phyloP scores from a whole-genome alignment of 2,329 filamentous ascomycete genomes.

The Sclerotinia nivalis region DNA sequence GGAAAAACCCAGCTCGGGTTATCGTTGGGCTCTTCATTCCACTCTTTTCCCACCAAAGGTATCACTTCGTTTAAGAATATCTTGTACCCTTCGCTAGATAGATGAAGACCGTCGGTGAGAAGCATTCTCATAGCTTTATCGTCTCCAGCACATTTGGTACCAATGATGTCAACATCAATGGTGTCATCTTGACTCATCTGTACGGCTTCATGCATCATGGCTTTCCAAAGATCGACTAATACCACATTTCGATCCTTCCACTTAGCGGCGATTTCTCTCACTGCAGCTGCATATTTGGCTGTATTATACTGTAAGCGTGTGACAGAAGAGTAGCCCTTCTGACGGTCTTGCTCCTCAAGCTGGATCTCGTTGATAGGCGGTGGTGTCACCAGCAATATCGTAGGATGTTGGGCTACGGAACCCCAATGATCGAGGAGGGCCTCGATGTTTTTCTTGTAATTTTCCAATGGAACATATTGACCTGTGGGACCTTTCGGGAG shows the following conservation, averaged over 20 bases:
- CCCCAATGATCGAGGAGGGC: slow-evolving; percentile 71
- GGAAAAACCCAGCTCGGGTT: slow-evolving; percentile 37
- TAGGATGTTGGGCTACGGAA: slow-evolving; percentile 62
- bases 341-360: slow-evolving; percentile 41
- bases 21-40: slow-evolving; percentile 31
- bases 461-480: slow-evolving; percentile 76
- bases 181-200: slow-evolving; percentile 48
- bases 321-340: slow-evolving; percentile 42
- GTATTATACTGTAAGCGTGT: slow-evolving; percentile 60
- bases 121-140: slow-evolving; percentile 29
- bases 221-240: slow-evolving; percentile 77
- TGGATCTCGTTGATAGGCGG: slow-evolving; percentile 69
- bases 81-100: slow-evolving; percentile 39
- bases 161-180: slow-evolving; percentile 27
- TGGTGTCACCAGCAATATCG: slow-evolving; percentile 76
- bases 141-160: slow-evolving; percentile 29
- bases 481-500: slow-evolving; percentile 56
- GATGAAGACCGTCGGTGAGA: slow-evolving; percentile 39
- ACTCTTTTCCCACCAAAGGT: slow-evolving; percentile 32
- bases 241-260: slow-evolving; percentile 48
- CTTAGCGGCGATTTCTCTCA: slow-evolving; percentile 47
- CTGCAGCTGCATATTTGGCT: slow-evolving; percentile 66
- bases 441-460: slow-evolving; percentile 72
- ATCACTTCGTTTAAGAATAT: slow-evolving; percentile 36
- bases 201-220: slow-evolving; percentile 69